phyloP scores from a whole-genome alignment of 768 basidiomycete genomes.

The Pholiota microspora region DNA sequence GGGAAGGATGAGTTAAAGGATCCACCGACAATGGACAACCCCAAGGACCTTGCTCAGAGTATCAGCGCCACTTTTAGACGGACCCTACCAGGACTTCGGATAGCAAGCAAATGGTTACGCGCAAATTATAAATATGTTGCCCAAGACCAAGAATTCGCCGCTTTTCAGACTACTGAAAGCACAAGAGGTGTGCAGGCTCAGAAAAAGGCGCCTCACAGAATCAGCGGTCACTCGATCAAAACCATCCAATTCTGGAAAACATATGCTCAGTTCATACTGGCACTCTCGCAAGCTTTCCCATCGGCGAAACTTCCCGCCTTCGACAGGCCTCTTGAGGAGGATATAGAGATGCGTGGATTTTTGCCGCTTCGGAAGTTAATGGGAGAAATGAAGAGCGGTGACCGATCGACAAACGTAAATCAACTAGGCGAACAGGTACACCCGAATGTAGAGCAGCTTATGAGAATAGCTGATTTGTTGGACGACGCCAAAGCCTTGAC shows the following conservation, averaged over 20 bases:
- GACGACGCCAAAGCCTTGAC: slow-evolving; percentile 64
- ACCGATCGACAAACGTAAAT: slow-evolving; percentile 17
- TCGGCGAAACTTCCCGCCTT: slow-evolving; percentile 54
- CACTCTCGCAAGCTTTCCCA: slow-evolving; percentile 70
- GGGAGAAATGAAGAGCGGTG: slow-evolving; percentile 27
- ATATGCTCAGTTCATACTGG: slow-evolving; percentile 64
- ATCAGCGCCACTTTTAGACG: slow-evolving; percentile 88
- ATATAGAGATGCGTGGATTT: slow-evolving; percentile 86
- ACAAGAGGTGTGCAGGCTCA: slow-evolving; percentile 24
- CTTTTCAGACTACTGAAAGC: slow-evolving; percentile 29
- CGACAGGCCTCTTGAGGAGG: slow-evolving; percentile 77
- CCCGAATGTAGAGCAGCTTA: slow-evolving; percentile 94
- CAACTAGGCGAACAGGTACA: slow-evolving; percentile 47
- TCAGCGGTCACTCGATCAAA: slow-evolving; percentile 35
- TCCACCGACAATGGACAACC: slow-evolving; percentile 50
- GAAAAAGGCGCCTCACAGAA: slow-evolving; percentile 29
- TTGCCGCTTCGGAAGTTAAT: slow-evolving; percentile 71
- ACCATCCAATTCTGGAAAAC: slow-evolving; percentile 66
- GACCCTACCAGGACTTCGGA: slow-evolving; percentile 81
- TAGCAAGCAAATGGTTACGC: slow-evolving; percentile 86
- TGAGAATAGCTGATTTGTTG: slow-evolving; percentile 87
- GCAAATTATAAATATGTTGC: slow-evolving; percentile 70
- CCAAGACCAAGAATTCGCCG: slow-evolving; percentile 40
- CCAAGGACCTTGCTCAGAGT: slow-evolving; percentile 68
- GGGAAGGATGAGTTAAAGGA: slow-evolving; percentile 62